These are phyloP conservation scores for Colletotrichum limetticola DNA, from an alignment of 2,329 filamentous ascomycete species.

Conservation along the genomic window DNA sequence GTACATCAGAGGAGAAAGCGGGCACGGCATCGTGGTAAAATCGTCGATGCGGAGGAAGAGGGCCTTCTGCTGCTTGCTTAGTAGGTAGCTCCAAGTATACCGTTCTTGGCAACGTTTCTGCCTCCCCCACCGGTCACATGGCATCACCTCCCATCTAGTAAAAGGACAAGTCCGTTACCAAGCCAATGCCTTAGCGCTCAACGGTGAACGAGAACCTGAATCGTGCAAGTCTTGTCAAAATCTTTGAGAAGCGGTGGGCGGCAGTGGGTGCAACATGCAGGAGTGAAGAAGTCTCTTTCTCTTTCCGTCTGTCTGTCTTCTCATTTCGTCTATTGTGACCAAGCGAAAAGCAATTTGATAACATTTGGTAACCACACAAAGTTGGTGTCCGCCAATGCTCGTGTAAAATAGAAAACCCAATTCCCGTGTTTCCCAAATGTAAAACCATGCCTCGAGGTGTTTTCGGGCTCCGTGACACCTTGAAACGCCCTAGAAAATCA, in stretches of 20 bases:
- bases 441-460: not conserved
- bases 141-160: not conserved
- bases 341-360: not conserved
- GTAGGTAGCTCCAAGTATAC: not conserved
- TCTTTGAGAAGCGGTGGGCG: not conserved
- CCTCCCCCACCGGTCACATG: slow-evolving; percentile 7
- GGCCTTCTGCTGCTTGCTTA: too few species aligned
- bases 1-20: too few species aligned
- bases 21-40: not conserved
- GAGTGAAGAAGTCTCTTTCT: not conserved
- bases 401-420: not conserved
- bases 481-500: not conserved
- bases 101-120: not conserved
- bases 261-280: not conserved
- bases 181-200: not conserved
- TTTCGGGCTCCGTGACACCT: not conserved
- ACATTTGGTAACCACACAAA: too few species aligned
- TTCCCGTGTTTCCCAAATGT: not conserved
- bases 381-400: not conserved
- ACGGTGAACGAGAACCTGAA: not conserved
- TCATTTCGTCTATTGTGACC: not conserved
- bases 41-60: not conserved
- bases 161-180: not conserved
- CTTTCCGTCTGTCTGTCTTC: not conserved
- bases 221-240: not conserved